These are phyloP conservation scores for Coemansia sp. DNA, from an alignment of 192 early-diverging fungal species.

Conservation along the genomic window DNA sequence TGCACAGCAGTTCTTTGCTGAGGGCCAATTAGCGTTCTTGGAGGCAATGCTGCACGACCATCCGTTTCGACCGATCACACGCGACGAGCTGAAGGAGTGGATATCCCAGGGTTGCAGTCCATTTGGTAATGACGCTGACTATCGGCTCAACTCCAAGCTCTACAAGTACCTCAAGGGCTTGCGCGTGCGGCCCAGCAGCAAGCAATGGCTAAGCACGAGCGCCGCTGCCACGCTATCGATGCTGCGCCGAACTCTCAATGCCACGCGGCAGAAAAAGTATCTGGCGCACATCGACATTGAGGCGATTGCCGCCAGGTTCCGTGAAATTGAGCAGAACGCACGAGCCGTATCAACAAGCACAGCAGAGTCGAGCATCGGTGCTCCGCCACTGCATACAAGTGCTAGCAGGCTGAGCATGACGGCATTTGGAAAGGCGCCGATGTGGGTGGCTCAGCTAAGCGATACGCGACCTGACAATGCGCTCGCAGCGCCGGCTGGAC, in stretches of 20 bases:
- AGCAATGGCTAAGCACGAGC: slow-evolving; percentile 50
- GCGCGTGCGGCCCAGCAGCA: slow-evolving; percentile 31
- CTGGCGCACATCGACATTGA: slow-evolving; percentile 37
- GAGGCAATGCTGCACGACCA: slow-evolving; percentile 53
- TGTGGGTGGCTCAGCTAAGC: slow-evolving; percentile 10
- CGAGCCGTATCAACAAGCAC: slow-evolving; percentile 9
- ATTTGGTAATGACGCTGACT: slow-evolving; percentile 44
- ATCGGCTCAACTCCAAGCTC: slow-evolving; percentile 32
- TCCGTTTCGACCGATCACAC: slow-evolving; percentile 45
- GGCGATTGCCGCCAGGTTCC: slow-evolving; percentile 17
- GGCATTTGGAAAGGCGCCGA: slow-evolving; percentile 30
- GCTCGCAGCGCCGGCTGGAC: not conserved
- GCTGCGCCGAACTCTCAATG: slow-evolving; percentile 36
- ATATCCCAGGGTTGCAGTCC: slow-evolving; percentile 22
- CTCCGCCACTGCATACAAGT: not conserved
- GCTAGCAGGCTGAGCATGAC: slow-evolving; percentile 15
- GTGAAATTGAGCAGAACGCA: slow-evolving; percentile 16
- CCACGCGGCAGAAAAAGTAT: slow-evolving; percentile 17
- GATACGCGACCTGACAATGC: slow-evolving; percentile 3
- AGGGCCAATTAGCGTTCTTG: slow-evolving; percentile 17
- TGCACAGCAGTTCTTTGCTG: slow-evolving; percentile 38
- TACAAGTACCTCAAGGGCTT: slow-evolving; percentile 37
- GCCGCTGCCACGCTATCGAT: slow-evolving; percentile 47
- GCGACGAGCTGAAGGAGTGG: slow-evolving; percentile 47
- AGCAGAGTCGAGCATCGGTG: not conserved